phyloP scores from a whole-genome alignment of 768 basidiomycete species.

The Asterophora lycoperdoides region DNA sequence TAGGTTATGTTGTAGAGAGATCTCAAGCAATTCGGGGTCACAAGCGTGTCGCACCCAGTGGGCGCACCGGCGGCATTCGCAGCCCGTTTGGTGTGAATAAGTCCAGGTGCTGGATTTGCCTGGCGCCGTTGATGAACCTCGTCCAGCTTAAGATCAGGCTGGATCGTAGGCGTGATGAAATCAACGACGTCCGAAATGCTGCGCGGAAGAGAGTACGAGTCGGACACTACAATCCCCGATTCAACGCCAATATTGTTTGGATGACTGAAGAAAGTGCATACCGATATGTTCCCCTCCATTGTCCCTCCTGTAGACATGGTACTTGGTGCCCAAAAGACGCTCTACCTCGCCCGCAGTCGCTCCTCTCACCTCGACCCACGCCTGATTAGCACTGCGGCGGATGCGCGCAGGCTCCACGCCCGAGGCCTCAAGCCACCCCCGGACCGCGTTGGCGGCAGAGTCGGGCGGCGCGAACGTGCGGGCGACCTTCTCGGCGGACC shows the following conservation, averaged over 20 bases:
- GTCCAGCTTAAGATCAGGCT: slow-evolving; percentile 22
- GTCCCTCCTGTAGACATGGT: slow-evolving; percentile 28
- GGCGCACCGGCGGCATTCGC: slow-evolving; percentile 3
- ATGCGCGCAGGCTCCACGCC: slow-evolving; percentile 24
- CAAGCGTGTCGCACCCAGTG: slow-evolving; percentile 19
- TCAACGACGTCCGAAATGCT: slow-evolving; percentile 28
- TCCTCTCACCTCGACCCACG: slow-evolving; percentile 30
- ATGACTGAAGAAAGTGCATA: slow-evolving; percentile 9
- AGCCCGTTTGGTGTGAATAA: slow-evolving; percentile 7
- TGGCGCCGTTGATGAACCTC: not conserved
- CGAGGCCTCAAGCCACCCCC: slow-evolving; percentile 25
- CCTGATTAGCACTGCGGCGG: slow-evolving; percentile 18
- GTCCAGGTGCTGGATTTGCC: not conserved
- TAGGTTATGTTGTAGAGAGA: slow-evolving; percentile 33
- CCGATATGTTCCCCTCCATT: slow-evolving; percentile 28
- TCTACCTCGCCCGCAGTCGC: slow-evolving; percentile 29
- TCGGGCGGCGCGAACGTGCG: slow-evolving; percentile 27
- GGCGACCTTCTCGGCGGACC: slow-evolving; percentile 26
- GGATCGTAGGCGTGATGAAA: slow-evolving; percentile 32
- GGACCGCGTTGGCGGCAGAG: slow-evolving; percentile 24
- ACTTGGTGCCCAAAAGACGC: slow-evolving; percentile 26
- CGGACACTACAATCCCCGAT: slow-evolving; percentile 17
- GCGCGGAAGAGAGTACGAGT: slow-evolving; percentile 29
- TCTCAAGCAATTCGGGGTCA: slow-evolving; percentile 28
- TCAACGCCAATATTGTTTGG: not conserved